Conservation (phyloP, 208 protist genomes). For the Chromosphaera perkinsii region DNA sequence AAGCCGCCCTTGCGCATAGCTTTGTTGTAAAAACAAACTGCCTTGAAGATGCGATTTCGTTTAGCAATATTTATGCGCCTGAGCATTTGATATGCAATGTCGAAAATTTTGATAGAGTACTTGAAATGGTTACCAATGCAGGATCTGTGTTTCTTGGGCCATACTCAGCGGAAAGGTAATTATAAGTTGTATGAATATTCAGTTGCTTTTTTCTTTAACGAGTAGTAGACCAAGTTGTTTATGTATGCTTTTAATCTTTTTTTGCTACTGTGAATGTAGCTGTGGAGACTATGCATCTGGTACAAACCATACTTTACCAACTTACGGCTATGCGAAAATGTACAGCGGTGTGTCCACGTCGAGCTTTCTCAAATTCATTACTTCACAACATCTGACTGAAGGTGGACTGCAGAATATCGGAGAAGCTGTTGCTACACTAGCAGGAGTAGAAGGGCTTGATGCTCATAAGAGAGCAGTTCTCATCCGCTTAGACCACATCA, state of each 20-base stretch:
- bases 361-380: slow-evolving; percentile 44
- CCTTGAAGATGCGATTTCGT: slow-evolving; percentile 43
- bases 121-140: slow-evolving; percentile 21
- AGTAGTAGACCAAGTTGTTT: slow-evolving; percentile 4
- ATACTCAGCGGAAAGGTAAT: slow-evolving; percentile 41
- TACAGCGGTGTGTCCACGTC: slow-evolving; percentile 36
- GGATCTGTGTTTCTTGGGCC: slow-evolving; percentile 47
- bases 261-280: neutral
- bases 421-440: slow-evolving; percentile 28
- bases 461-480: slow-evolving; percentile 31
- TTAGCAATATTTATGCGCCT: slow-evolving; percentile 52
- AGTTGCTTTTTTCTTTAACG: slow-evolving; percentile 17
- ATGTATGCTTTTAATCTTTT: slow-evolving; percentile 4
- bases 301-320: slow-evolving; percentile 49
- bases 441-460: slow-evolving; percentile 28
- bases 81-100: slow-evolving; percentile 61
- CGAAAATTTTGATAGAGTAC: neutral
- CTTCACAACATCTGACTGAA: slow-evolving; percentile 19
- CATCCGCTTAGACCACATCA: slow-evolving; percentile 16
- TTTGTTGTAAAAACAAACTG: slow-evolving; percentile 14
- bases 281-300: slow-evolving; percentile 47
- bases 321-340: slow-evolving; percentile 38
- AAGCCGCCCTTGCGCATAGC: neutral
- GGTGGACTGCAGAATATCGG: slow-evolving; percentile 32
- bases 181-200: neutral